These are phyloP conservation scores for Cladosporium sphaerospermum DNA, from an alignment of 2,329 filamentous ascomycete species.

Conservation along the genomic window DNA sequence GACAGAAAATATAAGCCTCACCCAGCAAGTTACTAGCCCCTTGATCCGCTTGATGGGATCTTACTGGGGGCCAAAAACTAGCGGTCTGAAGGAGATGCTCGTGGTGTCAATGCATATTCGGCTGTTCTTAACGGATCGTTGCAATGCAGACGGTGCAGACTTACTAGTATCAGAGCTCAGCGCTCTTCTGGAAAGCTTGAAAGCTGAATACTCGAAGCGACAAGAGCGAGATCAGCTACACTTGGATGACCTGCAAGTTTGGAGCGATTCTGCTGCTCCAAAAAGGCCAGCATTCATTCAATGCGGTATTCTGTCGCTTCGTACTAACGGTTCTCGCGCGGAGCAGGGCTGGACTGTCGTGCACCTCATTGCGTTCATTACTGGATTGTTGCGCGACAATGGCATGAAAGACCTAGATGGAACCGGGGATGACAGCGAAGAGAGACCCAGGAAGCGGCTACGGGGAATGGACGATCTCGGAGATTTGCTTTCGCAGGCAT, in stretches of 20 bases:
- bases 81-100: slow-evolving; percentile 64
- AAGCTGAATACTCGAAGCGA: slow-evolving; percentile 69
- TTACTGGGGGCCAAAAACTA: slow-evolving; percentile 54
- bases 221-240: slow-evolving; percentile 66
- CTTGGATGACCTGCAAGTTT: slow-evolving; percentile 62
- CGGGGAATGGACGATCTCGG: slow-evolving; percentile 33
- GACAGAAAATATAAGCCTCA: slow-evolving; percentile 61
- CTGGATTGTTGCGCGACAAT: background rate
- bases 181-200: slow-evolving; percentile 64
- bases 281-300: background rate
- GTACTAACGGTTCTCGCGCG: slow-evolving; percentile 27
- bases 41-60: slow-evolving; percentile 65
- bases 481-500: slow-evolving; percentile 35
- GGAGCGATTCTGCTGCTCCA: slow-evolving; percentile 9
- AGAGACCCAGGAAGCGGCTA: slow-evolving; percentile 29
- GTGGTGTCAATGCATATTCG: slow-evolving; percentile 60
- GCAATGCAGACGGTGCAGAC: slow-evolving; percentile 20
- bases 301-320: slow-evolving; percentile 18
- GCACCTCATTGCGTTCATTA: slow-evolving; percentile 3
- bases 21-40: slow-evolving; percentile 53
- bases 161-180: slow-evolving; percentile 44
- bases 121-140: slow-evolving; percentile 33
- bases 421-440: slow-evolving; percentile 5
- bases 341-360: slow-evolving; percentile 31
- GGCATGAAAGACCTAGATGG: slow-evolving; percentile 9